A percentile compares a stretch with the other conserved stretches of the same genome.
phyloP scores from a whole-genome alignment of 371 early-diverging fungal species.

The Umbelopsis sp. region DNA sequence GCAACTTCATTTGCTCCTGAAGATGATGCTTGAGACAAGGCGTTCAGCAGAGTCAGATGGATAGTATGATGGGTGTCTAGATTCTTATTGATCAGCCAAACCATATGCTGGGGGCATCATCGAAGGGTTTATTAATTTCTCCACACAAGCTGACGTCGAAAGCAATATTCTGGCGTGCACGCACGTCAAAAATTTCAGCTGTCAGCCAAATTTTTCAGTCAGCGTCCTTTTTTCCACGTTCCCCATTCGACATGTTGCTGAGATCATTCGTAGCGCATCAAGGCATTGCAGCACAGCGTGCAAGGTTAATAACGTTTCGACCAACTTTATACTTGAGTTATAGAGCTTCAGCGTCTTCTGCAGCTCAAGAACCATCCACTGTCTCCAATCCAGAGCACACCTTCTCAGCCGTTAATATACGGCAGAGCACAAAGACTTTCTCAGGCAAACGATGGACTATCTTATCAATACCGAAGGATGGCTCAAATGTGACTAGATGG shows the following conservation, averaged over 20 bases:
- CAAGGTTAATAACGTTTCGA: background rate
- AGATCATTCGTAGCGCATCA: background rate
- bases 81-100: no score
- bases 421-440: constrained; percentile 11
- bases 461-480: constrained; percentile 7
- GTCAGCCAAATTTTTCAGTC: constrained; percentile 7
- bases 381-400: background rate
- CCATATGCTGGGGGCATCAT: no score
- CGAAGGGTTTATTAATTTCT: no score
- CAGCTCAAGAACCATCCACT: background rate
- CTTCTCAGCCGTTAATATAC: background rate
- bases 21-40: no score
- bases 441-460: constrained; percentile 1
- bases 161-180: background rate
- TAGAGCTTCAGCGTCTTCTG: background rate
- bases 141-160: no score
- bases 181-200: constrained; percentile 5
- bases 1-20: no score
- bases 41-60: no score
- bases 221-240: constrained; percentile 4
- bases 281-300: background rate
- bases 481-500: background rate
- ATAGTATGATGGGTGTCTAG: no score
- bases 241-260: constrained; percentile 1
- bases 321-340: background rate